These are phyloP conservation scores for Prunus dulcis DNA, from an alignment of 306 rosid species.

Conservation along the genomic window DNA sequence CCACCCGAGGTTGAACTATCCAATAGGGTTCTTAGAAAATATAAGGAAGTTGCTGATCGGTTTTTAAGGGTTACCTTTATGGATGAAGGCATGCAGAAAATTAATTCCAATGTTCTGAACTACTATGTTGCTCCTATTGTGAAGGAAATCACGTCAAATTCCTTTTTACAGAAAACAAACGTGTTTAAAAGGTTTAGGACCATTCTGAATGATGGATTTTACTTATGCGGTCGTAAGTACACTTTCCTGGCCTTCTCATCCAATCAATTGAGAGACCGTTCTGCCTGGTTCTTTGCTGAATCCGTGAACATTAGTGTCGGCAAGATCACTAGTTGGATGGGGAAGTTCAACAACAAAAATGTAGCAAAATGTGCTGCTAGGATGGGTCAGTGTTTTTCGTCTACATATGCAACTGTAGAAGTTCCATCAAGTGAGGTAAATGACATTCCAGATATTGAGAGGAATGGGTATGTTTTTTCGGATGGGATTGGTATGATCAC, in stretches of 20 bases:
- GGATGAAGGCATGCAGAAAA: conserved; percentile 89
- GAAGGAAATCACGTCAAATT: conserved; percentile 53
- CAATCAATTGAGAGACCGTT: conserved; percentile 80
- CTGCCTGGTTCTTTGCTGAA: conserved; percentile 92
- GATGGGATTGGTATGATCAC: conserved; percentile 86
- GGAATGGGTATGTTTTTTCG: conserved; percentile 56
- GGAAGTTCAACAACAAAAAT: conserved; percentile 46
- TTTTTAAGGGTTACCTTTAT: conserved; percentile 81
- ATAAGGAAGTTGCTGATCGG: conserved; percentile 61
- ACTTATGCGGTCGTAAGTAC: conserved; percentile 61
- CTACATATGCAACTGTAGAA: conserved; percentile 82
- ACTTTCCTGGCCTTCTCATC: conserved; percentile 82
- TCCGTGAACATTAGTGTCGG: conserved; percentile 14
- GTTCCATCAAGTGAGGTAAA: conserved; percentile 52
- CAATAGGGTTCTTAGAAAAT: conserved; percentile 73
- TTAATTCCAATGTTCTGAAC: conserved; percentile 52
- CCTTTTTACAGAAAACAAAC: conserved; percentile 58
- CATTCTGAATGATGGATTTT: conserved; percentile 57
- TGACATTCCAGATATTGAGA: conserved; percentile 50
- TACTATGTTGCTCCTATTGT: conserved; percentile 73
- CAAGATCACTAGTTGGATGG: conserved; percentile 62
- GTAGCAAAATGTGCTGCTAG: conserved; percentile 88
- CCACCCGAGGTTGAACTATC: conserved; percentile 82
- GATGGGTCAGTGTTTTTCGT: conserved; percentile 88
- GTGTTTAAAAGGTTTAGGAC: conserved; percentile 49